phyloP scores from a whole-genome alignment of 176 grass and related monocot species.

The Pontederia crassipes region DNA sequence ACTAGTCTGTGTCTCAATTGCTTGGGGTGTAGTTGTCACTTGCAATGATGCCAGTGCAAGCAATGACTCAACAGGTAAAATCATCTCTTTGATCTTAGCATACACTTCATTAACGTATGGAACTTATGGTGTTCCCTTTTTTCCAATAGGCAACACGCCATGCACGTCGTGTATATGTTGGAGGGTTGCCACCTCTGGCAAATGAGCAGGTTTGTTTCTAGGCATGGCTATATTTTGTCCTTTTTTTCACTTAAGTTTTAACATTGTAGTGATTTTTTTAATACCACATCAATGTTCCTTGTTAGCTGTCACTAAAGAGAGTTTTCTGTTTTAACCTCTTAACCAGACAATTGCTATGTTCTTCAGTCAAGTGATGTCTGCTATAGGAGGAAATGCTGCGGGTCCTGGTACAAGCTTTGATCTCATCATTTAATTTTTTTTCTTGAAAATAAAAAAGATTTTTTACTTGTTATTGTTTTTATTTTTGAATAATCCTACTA shows the following conservation, averaged over 20 bases:
- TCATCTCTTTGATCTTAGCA: constrained; percentile 1
- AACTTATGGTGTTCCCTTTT: neutral
- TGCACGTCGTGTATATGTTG: constrained; percentile 29
- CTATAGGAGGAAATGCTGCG: constrained; percentile 23
- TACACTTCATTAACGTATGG: neutral
- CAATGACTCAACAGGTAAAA: constrained; percentile 22
- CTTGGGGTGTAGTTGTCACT: constrained; percentile 8
- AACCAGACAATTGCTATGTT: constrained; percentile 27
- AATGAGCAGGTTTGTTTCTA: constrained; percentile 25
- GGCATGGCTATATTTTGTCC: neutral
- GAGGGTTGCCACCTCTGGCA: constrained; percentile 26
- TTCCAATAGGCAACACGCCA: constrained; percentile 22
- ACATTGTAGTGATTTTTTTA: neutral
- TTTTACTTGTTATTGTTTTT: no score
- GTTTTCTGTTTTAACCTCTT: neutral
- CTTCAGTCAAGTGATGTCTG: constrained; percentile 24
- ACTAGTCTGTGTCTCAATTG: neutral
- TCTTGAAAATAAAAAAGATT: neutral
- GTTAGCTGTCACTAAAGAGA: neutral
- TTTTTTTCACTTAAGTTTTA: neutral
- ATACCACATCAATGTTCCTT: neutral
- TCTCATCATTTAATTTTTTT: neutral
- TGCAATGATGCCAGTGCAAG: constrained; percentile 19
- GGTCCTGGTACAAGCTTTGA: constrained; percentile 16
- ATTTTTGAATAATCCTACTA: no score